phyloP scores from a whole-genome alignment of 805 yeast genomes.

The Starmerella apis region DNA sequence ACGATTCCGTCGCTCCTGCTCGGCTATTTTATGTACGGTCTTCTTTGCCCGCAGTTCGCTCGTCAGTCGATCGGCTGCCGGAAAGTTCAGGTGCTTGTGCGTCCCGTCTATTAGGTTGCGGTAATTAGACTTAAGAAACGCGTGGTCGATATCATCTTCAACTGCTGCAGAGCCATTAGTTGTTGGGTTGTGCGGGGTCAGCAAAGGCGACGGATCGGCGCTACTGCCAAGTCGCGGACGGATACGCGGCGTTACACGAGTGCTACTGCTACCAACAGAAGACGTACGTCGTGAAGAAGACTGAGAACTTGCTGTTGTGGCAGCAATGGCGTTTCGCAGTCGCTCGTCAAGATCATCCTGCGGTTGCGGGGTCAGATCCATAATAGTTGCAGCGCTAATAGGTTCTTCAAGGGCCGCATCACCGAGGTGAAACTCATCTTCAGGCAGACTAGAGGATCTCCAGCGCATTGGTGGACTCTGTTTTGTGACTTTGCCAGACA shows the following conservation, averaged over 20 bases:
- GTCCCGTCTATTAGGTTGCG: slow-evolving; percentile 38
- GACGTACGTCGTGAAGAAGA: slow-evolving; percentile 15
- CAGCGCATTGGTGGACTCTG: slow-evolving; percentile 17
- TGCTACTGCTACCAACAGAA: slow-evolving; percentile 10
- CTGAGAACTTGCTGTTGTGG: slow-evolving; percentile 14
- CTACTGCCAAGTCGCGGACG: slow-evolving; percentile 14
- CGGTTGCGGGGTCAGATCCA: background rate
- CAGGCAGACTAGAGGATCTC: slow-evolving; percentile 9
- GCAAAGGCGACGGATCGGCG: slow-evolving; percentile 7
- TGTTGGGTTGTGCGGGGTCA: background rate
- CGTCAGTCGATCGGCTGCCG: slow-evolving; percentile 35
- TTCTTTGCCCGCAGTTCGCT: slow-evolving; percentile 41
- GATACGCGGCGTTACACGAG: slow-evolving; percentile 20
- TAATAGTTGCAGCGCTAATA: background rate
- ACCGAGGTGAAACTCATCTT: slow-evolving; percentile 21
- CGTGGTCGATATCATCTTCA: slow-evolving; percentile 8
- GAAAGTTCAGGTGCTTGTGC: slow-evolving; percentile 35
- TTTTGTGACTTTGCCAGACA: slow-evolving; percentile 15
- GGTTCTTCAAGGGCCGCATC: slow-evolving; percentile 17
- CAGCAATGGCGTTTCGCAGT: slow-evolving; percentile 19
- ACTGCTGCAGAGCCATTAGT: background rate
- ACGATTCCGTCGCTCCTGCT: slow-evolving; percentile 89
- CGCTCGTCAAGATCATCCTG: slow-evolving; percentile 18
- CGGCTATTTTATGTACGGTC: slow-evolving; percentile 81
- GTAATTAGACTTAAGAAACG: slow-evolving; percentile 36